Conservation (phyloP, 176 grass and related monocot genomes). For the Oryza meyeriana region DNA sequence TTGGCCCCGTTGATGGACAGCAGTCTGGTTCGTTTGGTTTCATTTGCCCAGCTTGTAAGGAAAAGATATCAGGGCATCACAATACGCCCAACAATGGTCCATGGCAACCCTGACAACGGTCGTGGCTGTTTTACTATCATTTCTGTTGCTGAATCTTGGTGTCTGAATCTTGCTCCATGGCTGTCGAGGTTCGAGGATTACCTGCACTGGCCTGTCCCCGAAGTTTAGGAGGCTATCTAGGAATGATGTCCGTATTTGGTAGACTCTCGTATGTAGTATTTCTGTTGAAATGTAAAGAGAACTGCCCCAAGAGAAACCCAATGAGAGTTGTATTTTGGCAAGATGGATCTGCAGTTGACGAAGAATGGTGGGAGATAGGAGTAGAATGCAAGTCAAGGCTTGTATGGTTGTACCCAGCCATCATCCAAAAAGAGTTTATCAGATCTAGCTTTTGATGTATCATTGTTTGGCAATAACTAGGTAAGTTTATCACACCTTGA, state of each 20-base stretch:
- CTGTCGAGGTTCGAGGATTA: background rate
- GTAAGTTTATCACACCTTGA: background rate
- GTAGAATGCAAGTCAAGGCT: background rate
- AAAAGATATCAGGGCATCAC: constrained; percentile 53
- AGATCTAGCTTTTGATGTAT: background rate
- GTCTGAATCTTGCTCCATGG: background rate
- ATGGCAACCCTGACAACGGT: constrained; percentile 38
- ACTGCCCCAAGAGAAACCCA: background rate
- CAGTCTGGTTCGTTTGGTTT: constrained; percentile 54
- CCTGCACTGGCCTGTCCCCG: background rate
- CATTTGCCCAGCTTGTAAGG: constrained; percentile 83
- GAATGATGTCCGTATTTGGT: constrained; percentile 13
- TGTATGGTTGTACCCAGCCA: background rate
- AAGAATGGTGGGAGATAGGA: background rate
- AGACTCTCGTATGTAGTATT: background rate
- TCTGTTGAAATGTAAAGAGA: background rate
- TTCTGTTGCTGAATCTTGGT: background rate
- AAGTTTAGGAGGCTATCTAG: background rate
- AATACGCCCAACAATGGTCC: constrained; percentile 35
- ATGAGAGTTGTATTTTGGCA: background rate
- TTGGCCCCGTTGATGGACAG: constrained; percentile 39
- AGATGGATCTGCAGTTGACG: background rate
- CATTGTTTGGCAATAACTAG: background rate
- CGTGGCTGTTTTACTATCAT: background rate
- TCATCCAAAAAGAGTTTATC: background rate